phyloP scores from a whole-genome alignment of 129 eudicot species.

The Tagetes erecta region DNA sequence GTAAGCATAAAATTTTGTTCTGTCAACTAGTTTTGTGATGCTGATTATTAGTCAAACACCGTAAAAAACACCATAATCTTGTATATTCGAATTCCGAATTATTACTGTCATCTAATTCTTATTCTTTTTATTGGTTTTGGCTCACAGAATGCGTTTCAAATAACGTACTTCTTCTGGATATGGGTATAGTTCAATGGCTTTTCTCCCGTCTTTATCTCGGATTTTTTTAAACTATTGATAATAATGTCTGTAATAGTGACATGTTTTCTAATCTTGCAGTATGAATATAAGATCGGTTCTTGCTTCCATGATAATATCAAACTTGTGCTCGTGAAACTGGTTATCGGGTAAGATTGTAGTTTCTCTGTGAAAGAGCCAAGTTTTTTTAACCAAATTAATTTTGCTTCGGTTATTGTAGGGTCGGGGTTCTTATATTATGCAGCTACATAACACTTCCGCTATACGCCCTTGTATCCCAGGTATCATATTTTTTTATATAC shows the following conservation, averaged over 20 bases:
- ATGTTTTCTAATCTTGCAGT: conserved; percentile 52
- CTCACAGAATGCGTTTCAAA: conserved; percentile 93
- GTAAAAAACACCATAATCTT: background rate
- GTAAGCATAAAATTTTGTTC: conserved; percentile 31
- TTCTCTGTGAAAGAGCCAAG: background rate
- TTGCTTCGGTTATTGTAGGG: conserved; percentile 37
- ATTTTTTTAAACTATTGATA: background rate
- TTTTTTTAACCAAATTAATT: background rate
- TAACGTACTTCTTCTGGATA: conserved; percentile 85
- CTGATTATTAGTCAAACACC: background rate
- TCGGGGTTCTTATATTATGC: conserved; percentile 63
- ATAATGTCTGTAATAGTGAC: background rate
- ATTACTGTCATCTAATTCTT: background rate
- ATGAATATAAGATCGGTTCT: conserved; percentile 60
- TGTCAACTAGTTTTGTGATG: background rate
- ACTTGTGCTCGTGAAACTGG: conserved; percentile 50
- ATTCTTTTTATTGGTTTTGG: conserved; percentile 16
- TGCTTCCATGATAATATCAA: conserved; percentile 66
- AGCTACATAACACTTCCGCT: conserved; percentile 95
- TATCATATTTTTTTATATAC: conserved; percentile 24
- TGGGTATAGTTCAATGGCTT: conserved; percentile 57
- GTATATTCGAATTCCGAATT: background rate
- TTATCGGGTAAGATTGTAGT: conserved; percentile 57
- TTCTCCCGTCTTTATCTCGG: background rate
- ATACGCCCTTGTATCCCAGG: conserved; percentile 92